A percentile compares a stretch with the other conserved stretches of the same genome.
phyloP scores from a whole-genome alignment of 495 filamentous ascomycete genomes.

The Rhypophila decipiens region DNA sequence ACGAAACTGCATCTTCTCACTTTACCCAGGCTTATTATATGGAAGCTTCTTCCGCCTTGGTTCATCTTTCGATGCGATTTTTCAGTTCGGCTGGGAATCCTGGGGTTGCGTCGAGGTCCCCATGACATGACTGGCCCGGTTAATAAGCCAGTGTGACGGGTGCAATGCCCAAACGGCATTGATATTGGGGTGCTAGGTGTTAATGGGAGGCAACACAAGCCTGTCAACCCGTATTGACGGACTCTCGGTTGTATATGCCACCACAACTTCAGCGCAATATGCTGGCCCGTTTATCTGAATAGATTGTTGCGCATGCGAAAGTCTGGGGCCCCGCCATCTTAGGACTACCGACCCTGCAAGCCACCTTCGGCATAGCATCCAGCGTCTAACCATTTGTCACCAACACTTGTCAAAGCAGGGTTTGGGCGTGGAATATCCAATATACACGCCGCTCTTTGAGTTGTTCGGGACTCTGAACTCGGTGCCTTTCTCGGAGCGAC shows the following conservation, averaged over 20 bases:
- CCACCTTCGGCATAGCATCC: slow-evolving; percentile 14
- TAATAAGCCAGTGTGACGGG: slow-evolving; percentile 21
- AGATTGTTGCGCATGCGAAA: slow-evolving; percentile 18
- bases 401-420: slow-evolving; percentile 11
- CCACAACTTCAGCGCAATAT: slow-evolving; percentile 17
- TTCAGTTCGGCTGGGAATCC: slow-evolving; percentile 6
- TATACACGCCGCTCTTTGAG: slow-evolving; percentile 19
- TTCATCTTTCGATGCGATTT: slow-evolving; percentile 9
- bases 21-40: slow-evolving; percentile 17
- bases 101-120: slow-evolving; percentile 1
- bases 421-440: slow-evolving; percentile 15
- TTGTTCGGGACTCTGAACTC: slow-evolving; percentile 17
- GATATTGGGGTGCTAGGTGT: slow-evolving; percentile 18
- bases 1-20: slow-evolving; percentile 5
- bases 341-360: slow-evolving; percentile 19
- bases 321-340: slow-evolving; percentile 27
- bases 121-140: slow-evolving; percentile 12
- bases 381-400: slow-evolving; percentile 12
- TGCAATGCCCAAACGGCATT: slow-evolving; percentile 19
- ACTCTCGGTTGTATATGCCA: slow-evolving; percentile 10
- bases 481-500: slow-evolving; percentile 23
- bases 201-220: no score
- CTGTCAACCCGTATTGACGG: slow-evolving; percentile 12
- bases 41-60: slow-evolving; percentile 18
- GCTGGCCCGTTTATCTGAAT: slow-evolving; percentile 25